Evolutionary conservation across 768 basidiomycete species (phyloP), one percentile per base, ranked within the genome.

Genomic region (Artomyces pyxidatus): DNA sequence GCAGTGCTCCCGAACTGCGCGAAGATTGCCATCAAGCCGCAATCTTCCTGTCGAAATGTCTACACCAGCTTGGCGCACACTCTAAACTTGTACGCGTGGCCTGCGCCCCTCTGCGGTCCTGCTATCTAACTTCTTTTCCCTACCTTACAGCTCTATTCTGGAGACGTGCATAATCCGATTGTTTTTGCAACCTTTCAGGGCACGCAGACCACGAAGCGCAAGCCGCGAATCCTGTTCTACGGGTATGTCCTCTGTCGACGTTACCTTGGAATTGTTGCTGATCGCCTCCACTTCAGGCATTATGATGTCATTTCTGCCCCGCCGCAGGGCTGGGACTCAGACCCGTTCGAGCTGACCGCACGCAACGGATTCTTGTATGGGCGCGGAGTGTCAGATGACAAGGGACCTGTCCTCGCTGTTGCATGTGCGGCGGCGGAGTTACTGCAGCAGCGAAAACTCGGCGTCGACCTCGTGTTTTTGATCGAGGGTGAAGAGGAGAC

Each of bases 401-500:
- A 99, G 61, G 96, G 95, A 0, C 96, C 96, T 0, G 84, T 96
- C 40, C 75, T 98, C 52, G 92, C 94, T 1, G 76, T 83, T 14
- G 96, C 95, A 0, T 89, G 82, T 56, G 96, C 96, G 1, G 91
- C 85, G 10, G 88, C 92, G 0, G 80, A 88, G 19, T 63, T 98
- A 38, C 75, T 93, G 3, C 71, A 80, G 23, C 70, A 72, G 11
- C 74, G 91, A 1, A 76, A 82, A 10, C 76, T 99, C 3, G 88
- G 78, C 21, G 75, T 93, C 0, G 96, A 99, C 60, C 63, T 99
- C 1, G 82, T 97, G 5, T 81, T 98, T 62, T 65, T 97, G 45
- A 81, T 98, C 14, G 96, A 99, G 66, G 96, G 96, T 0, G 95
- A 98, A 62, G 96, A 96, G 62, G 96, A 99, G 63, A 81, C 80